These are phyloP conservation scores for Pseudozyma tsukubaensis DNA, from an alignment of 1,284 basidiomycete genomes.

Conservation along the genomic window DNA sequence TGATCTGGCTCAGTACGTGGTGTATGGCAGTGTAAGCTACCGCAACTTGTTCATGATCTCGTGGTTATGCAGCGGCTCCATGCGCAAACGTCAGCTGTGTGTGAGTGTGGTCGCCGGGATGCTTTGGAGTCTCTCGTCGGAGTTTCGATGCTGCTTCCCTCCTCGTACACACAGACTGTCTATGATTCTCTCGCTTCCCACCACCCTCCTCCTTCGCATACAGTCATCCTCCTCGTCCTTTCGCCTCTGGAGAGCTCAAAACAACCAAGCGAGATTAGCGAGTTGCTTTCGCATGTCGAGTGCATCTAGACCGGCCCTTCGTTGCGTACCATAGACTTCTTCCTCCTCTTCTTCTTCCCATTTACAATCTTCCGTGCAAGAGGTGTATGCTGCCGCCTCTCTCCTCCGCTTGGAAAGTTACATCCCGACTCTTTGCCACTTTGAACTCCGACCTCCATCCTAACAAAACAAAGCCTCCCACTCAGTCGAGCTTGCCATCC, in stretches of 20 bases:
- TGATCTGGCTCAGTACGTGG: not conserved
- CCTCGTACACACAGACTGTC: no score
- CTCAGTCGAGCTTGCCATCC: not conserved
- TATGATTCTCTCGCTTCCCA: no score
- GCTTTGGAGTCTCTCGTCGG: constrained; percentile 5
- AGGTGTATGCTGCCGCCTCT: not conserved
- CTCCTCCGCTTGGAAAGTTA: not conserved
- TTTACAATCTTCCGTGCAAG: not conserved
- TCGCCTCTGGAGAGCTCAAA: no score
- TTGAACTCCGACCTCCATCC: constrained; percentile 31
- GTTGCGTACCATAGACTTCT: not conserved
- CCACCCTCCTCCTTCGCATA: no score
- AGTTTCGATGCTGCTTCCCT: constrained; percentile 6
- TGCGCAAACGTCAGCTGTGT: no score
- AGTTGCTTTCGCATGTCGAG: no score
- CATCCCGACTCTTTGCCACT: not conserved
- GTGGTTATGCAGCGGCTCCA: no score
- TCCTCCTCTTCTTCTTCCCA: not conserved
- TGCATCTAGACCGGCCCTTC: no score
- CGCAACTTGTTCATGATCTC: no score
- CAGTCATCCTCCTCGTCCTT: no score
- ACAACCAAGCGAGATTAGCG: no score
- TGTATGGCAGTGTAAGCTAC: no score
- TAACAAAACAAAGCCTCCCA: constrained; percentile 17
- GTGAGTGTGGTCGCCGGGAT: constrained; percentile 1